Conservation (phyloP, 106 monocot species). For the Dendrobium officinale region DNA sequence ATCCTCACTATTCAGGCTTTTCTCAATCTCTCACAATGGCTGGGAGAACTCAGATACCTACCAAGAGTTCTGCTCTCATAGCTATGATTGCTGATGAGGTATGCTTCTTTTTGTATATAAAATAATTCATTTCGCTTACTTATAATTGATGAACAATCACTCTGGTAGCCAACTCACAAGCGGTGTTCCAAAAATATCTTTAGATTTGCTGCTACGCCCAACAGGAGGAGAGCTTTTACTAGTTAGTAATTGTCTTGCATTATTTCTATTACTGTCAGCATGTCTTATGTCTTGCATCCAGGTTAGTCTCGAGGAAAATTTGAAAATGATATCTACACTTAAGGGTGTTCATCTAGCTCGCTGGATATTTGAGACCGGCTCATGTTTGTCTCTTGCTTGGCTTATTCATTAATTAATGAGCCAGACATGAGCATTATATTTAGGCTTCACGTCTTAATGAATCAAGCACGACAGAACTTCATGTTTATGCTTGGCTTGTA, state of each 20-base stretch:
- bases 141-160: background rate
- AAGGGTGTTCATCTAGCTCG: background rate
- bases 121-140: background rate
- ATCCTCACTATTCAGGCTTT: background rate
- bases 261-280: background rate
- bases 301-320: background rate
- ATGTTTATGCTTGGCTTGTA: background rate
- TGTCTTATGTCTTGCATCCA: background rate
- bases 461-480: background rate
- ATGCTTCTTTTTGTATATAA: background rate
- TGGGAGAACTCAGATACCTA: conserved; percentile 13
- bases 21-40: conserved; percentile 13
- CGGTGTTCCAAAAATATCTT: background rate
- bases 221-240: background rate
- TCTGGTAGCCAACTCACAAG: background rate
- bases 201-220: background rate
- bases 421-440: background rate
- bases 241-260: background rate
- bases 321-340: background rate
- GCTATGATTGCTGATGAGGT: conserved; percentile 33
- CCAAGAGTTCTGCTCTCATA: conserved; percentile 19
- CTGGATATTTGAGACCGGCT: background rate
- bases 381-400: background rate
- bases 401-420: background rate
- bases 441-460: background rate